phyloP scores from a whole-genome alignment of 306 rosid genomes.

The Casuarina cunninghamiana region DNA sequence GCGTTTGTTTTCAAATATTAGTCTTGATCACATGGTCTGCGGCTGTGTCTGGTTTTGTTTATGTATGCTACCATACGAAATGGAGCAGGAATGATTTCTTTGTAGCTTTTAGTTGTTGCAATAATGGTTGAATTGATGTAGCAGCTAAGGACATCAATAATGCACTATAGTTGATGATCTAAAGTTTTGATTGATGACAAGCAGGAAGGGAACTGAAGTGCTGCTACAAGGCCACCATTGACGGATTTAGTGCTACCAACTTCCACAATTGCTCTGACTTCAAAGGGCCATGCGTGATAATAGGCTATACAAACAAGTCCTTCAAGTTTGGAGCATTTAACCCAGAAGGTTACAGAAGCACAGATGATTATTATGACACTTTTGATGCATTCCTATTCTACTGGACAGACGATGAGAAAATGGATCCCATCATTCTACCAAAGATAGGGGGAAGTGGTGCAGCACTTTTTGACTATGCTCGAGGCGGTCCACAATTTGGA shows the following conservation, averaged over 20 bases:
- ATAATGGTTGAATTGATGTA: background rate
- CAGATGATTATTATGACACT: slow-evolving; percentile 84
- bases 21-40: background rate
- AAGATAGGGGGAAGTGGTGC: slow-evolving; percentile 61
- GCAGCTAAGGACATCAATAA: background rate
- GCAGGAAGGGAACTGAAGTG: slow-evolving; percentile 84
- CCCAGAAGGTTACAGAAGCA: slow-evolving; percentile 95
- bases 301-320: slow-evolving; percentile 75
- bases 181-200: slow-evolving; percentile 9
- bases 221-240: slow-evolving; percentile 80
- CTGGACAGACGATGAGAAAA: slow-evolving; percentile 38
- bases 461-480: slow-evolving; percentile 54
- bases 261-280: slow-evolving; percentile 82
- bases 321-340: slow-evolving; percentile 95
- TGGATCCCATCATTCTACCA: slow-evolving; percentile 45
- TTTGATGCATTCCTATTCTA: slow-evolving; percentile 84
- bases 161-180: background rate
- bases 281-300: slow-evolving; percentile 88
- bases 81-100: background rate
- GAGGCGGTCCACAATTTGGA: slow-evolving; percentile 85
- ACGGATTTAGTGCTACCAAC: slow-evolving; percentile 74
- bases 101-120: background rate
- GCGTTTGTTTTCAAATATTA: no score
- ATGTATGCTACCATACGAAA: background rate
- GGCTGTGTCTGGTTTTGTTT: background rate